phyloP scores from a whole-genome alignment of 78 protist species.

The Dictyostelium intermedium region DNA sequence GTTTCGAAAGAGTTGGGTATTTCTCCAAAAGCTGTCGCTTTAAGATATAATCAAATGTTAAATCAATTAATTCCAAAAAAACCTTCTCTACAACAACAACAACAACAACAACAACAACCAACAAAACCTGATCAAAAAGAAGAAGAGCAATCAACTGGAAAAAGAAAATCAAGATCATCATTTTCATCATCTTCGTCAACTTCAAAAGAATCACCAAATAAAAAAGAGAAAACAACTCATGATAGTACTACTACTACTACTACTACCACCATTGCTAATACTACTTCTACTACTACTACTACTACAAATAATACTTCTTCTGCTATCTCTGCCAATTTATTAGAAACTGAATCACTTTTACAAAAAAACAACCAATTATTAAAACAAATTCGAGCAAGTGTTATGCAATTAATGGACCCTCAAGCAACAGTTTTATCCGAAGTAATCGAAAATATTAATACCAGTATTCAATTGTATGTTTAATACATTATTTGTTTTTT shows the following conservation, averaged over 20 bases:
- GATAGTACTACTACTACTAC: background rate
- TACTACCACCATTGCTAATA: background rate
- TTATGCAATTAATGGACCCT: constrained; percentile 2
- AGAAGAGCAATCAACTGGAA: background rate
- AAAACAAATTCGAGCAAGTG: constrained; percentile 15
- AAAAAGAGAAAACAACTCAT: constrained; percentile 30
- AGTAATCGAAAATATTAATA: constrained; percentile 20
- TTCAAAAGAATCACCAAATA: background rate
- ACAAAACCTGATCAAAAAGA: background rate
- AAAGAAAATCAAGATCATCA: background rate
- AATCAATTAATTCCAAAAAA: background rate
- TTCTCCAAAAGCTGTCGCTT: constrained; percentile 63
- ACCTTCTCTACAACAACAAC: background rate
- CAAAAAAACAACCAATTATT: constrained; percentile 6
- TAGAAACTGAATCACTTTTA: constrained; percentile 6
- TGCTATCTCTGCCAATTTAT: background rate
- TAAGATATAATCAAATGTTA: constrained; percentile 76
- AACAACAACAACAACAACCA: background rate
- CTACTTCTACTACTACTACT: background rate
- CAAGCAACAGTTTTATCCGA: background rate
- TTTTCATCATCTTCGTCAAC: background rate
- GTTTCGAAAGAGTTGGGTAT: constrained; percentile 59
- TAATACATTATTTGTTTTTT: too few relatives aligned
- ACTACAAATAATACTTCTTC: background rate
- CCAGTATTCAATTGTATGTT: constrained; percentile 1